Evolutionary conservation across 257 asterid species (phyloP).

Genomic region (Salvia miltiorrhiza): DNA sequence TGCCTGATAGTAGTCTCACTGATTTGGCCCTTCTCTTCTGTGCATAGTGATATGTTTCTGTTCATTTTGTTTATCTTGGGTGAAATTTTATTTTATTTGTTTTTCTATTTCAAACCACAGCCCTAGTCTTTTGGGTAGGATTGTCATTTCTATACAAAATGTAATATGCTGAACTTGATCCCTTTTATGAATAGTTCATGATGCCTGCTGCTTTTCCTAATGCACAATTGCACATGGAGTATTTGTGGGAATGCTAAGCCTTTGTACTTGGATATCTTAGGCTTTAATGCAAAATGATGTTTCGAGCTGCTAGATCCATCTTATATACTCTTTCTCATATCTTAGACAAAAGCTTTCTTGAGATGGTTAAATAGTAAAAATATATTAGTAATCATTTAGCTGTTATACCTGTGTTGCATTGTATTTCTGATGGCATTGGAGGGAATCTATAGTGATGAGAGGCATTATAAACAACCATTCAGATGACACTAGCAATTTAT

Average conservation of each 20-base stretch:
- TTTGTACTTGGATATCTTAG: not conserved
- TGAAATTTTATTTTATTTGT: not conserved
- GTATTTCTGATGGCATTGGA: not conserved
- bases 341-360: not conserved
- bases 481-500: not conserved
- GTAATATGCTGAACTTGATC: constrained; percentile 2
- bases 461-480: not conserved
- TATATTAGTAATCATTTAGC: not conserved
- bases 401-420: not conserved
- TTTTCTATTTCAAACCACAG: not conserved
- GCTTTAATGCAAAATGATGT: not conserved
- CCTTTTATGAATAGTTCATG: not conserved
- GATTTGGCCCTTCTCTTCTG: not conserved
- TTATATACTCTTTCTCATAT: not conserved
- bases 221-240: not conserved
- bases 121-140: not conserved
- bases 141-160: not conserved
- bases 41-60: not conserved
- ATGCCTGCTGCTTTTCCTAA: not conserved
- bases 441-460: not conserved
- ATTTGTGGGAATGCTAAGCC: constrained; percentile 5
- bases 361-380: not conserved
- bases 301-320: not conserved
- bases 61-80: not conserved
- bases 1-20: not conserved